These are phyloP conservation scores for Fusarium sp. DNA, from an alignment of 2,329 filamentous ascomycete species.

Conservation along the genomic window DNA sequence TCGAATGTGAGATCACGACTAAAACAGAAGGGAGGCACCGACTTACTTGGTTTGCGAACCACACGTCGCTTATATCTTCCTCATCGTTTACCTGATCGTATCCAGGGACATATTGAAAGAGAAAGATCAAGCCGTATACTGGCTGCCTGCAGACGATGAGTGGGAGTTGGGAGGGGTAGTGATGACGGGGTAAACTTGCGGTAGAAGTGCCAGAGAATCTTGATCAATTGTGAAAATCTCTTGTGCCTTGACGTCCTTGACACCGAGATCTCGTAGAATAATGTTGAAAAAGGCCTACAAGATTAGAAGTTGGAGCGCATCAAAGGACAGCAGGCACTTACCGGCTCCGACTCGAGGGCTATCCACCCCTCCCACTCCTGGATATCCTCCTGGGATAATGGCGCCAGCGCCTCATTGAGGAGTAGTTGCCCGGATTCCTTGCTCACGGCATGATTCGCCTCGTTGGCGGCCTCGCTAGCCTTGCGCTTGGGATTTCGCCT, in stretches of 20 bases:
- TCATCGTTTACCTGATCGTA: constrained; percentile 63
- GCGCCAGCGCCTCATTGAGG: constrained; percentile 58
- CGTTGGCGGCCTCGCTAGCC: constrained; percentile 48
- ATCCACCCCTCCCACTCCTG: constrained; percentile 77
- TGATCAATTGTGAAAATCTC: constrained; percentile 82
- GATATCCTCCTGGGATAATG: constrained; percentile 63
- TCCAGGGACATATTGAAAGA: constrained; percentile 76
- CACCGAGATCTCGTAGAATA: constrained; percentile 83
- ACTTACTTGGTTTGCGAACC: constrained; percentile 91
- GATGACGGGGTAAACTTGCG: constrained; percentile 55
- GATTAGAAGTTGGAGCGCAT: neutral
- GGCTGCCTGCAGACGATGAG: constrained; percentile 66
- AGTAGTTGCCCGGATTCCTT: constrained; percentile 54
- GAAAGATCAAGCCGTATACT: constrained; percentile 87
- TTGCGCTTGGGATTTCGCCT: constrained; percentile 58
- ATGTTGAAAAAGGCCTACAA: constrained; percentile 82
- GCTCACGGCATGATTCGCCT: constrained; percentile 36
- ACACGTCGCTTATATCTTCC: constrained; percentile 70
- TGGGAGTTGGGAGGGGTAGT: neutral
- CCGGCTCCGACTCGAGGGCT: constrained; percentile 91
- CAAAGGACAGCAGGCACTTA: constrained; percentile 53
- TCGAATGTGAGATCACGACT: constrained; percentile 12
- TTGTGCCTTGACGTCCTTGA: constrained; percentile 76
- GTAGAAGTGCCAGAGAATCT: constrained; percentile 69
- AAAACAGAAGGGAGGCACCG: too few relatives aligned